phyloP scores from a whole-genome alignment of 768 basidiomycete species.

The Gelatoporia subvermispora region DNA sequence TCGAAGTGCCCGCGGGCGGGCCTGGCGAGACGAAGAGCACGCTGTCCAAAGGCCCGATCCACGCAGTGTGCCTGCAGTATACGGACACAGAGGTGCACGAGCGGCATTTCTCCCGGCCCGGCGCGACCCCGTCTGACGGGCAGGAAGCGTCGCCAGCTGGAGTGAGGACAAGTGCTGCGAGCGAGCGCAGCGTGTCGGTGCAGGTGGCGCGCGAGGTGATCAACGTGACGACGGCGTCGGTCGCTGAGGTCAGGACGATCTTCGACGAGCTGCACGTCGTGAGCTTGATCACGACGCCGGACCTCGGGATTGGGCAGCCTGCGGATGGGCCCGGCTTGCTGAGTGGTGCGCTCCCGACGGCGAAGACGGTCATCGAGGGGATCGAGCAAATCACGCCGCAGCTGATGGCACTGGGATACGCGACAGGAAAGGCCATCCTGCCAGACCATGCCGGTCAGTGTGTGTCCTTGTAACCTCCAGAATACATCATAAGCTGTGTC shows the following conservation, averaged over 20 bases:
- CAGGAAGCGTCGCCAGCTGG: constrained; percentile 4
- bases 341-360: constrained; percentile 71
- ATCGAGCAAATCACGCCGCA: constrained; percentile 69
- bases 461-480: constrained; percentile 3
- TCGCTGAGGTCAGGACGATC: constrained; percentile 43
- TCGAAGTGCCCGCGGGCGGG: constrained; percentile 14
- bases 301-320: constrained; percentile 72
- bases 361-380: constrained; percentile 66
- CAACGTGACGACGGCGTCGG: constrained; percentile 42
- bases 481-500: background rate
- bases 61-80: constrained; percentile 68
- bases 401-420: constrained; percentile 73
- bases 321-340: constrained; percentile 62
- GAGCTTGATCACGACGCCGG: constrained; percentile 52
- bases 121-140: constrained; percentile 5
- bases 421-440: constrained; percentile 57
- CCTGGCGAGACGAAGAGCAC: constrained; percentile 27
- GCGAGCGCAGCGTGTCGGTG: background rate
- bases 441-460: constrained; percentile 67
- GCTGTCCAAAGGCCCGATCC: constrained; percentile 51
- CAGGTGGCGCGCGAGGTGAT: constrained; percentile 18
- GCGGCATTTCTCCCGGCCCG: constrained; percentile 52
- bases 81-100: constrained; percentile 59
- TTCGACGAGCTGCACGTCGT: constrained; percentile 61
- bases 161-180: background rate